Base-by-base conservation (phyloP, 306 rosid species). In the Sicyos edulis region DNA sequence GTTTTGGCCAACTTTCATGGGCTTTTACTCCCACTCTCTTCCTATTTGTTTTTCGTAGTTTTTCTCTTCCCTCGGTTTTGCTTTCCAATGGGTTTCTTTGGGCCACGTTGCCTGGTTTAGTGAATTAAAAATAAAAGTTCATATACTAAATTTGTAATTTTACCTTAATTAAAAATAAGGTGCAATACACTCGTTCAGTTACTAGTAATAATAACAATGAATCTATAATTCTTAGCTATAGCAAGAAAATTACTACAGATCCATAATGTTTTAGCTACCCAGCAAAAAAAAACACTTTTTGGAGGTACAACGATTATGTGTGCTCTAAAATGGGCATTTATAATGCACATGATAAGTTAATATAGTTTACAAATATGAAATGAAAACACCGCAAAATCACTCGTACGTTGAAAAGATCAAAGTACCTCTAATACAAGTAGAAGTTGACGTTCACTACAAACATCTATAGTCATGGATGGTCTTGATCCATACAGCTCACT, bases 361-460 rank as follows among this genome's bases (percentile, higher is more conserved):
- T 17, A 16, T n/a, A 62, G 69, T 62, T 15, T 61, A 62, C 16
- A 62, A 64, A 37, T 13, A 34, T 54, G 58, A 4, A 51, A 51
- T 14, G 45, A 45, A 13, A 60, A 63, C 70, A 64, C 52, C 40
- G 29, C 17, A 17, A 19, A 64, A 64, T 19, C 22, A 64, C 52
- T 44, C 61, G 55, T 19, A 64, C 49, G 75, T 50, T 49, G 54
- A 71, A 8, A 74, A 54, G 71, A 70, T 45, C 75, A 49, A 49
- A 65, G 50, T 80, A 92, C 96, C 98, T 88, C 88, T 77, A 87
- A 65, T 71, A 84, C 80, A 66, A 92, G 92, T 74, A 83, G 86
- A 82, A 79, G 86, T 80, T 92, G 98, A 56, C 81, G 88, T 63
- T 88, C 90, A 32, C 90, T 90, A 82, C 92, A 92, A 80, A 90